Percentiles rank a stretch among this genome's conserved stretches.
Conservation (phyloP, 768 basidiomycete genomes). For the Tylopilus felleus region DNA sequence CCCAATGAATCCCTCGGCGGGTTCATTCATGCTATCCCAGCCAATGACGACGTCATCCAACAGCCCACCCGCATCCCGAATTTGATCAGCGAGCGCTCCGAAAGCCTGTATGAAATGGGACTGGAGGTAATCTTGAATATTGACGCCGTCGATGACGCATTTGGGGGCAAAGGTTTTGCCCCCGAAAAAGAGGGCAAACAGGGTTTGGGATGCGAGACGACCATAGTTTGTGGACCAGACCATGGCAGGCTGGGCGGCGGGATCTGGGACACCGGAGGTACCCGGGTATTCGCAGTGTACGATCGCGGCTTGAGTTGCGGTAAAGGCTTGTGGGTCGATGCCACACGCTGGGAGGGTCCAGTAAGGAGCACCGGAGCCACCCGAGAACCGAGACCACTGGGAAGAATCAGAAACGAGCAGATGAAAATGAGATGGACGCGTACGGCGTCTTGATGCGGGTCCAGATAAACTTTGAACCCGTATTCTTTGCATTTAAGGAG, state of each 20-base stretch:
- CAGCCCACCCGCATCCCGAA: slow-evolving; percentile 70
- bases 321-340: slow-evolving; percentile 81
- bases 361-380: slow-evolving; percentile 91
- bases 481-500: slow-evolving; percentile 89
- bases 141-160: slow-evolving; percentile 85
- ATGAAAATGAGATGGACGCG: slow-evolving; percentile 30
- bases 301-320: slow-evolving; percentile 80
- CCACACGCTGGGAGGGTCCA: slow-evolving; percentile 93
- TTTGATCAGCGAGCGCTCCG: slow-evolving; percentile 69
- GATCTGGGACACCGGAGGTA: slow-evolving; percentile 52
- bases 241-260: slow-evolving; percentile 84
- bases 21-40: slow-evolving; percentile 97
- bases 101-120: slow-evolving; percentile 73
- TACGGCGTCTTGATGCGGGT: slow-evolving; percentile 95
- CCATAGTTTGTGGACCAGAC: slow-evolving; percentile 97
- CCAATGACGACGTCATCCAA: slow-evolving; percentile 89
- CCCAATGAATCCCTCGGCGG: slow-evolving; percentile 71
- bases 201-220: slow-evolving; percentile 79
- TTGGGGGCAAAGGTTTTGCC: slow-evolving; percentile 87
- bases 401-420: background rate
- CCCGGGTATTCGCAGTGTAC: slow-evolving; percentile 86
- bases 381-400: slow-evolving; percentile 94
- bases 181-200: slow-evolving; percentile 95
- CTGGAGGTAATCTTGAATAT: slow-evolving; percentile 89
- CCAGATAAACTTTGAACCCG: slow-evolving; percentile 89